Evolutionary conservation across 2,329 filamentous ascomycete species (phyloP).

Genomic region (Ciborinia camelliae): DNA sequence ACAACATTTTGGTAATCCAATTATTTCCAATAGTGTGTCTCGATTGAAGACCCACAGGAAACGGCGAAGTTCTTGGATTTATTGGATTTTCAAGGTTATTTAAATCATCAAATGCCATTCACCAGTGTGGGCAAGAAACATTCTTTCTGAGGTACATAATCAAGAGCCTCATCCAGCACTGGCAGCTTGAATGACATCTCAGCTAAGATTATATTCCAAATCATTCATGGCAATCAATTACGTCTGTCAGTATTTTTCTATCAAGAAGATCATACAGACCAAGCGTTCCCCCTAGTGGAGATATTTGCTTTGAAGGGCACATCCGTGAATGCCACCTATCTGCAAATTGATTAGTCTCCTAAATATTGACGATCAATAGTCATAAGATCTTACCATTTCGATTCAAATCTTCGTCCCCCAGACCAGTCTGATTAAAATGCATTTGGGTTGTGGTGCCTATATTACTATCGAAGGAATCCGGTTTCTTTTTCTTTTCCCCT

Average conservation of each 20-base stretch:
- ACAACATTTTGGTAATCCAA: background rate
- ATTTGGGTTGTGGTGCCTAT: background rate
- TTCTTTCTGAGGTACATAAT: background rate
- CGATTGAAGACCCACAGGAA: background rate
- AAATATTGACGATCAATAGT: background rate
- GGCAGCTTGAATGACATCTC: background rate
- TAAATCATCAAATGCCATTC: background rate
- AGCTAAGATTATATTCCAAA: background rate
- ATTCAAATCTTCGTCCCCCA: background rate
- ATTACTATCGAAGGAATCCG: background rate
- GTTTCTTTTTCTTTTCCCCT: too few species aligned
- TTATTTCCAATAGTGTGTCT: background rate
- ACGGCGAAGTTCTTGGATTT: background rate
- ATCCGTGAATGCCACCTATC: background rate
- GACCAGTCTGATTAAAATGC: background rate
- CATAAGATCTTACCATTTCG: background rate
- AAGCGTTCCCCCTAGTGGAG: background rate
- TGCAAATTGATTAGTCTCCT: background rate
- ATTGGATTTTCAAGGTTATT: background rate
- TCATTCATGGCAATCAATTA: background rate
- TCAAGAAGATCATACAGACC: background rate
- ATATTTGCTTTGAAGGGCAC: background rate
- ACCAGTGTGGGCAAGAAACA: background rate
- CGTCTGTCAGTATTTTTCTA: background rate
- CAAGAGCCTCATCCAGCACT: background rate